Evolutionary conservation across 2,329 filamentous ascomycete species (phyloP), one percentile per base, ranked within the genome.

Genomic region (Bipolaris bicolor): DNA sequence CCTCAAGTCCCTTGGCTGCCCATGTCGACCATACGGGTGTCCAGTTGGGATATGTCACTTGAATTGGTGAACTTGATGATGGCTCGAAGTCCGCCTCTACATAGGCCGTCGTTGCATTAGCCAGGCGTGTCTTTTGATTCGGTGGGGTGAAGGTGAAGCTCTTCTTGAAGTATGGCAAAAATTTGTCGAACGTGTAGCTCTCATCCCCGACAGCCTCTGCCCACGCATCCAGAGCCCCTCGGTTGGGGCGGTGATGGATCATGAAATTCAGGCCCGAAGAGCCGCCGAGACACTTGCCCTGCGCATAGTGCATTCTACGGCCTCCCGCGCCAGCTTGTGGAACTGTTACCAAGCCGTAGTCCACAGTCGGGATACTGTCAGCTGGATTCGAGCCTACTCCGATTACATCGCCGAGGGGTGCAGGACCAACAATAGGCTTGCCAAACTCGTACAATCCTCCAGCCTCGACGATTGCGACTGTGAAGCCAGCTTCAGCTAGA

Each of bases 371-470:
- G 50, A 69, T 66, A 2, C 60, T 59, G 6, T 69, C 67, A n/a
- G 16, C 40, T 16, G 55, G 52, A 44, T 34, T 56, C 11, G 49
- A 29, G 13, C 49, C 49, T 4, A 43, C 40, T 52, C 46, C 33
- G 5, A 56, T 18, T 39, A 37, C 41, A 26, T 33, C 50, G 22
- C 44, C 36, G 41, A 58, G 2, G 29, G 51, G 7, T 65, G 68
- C 22, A 67, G 62, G 34, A 60, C 51, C 34, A 44, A 61, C 5
- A 43, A 47, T 26, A 63, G 66, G 11, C 61, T 63, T 70, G 36
- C 26, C 41, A 6, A 68, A 37, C 40, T 73, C 63, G 43, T 71
- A 71, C 45, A 67, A 71, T 18, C 33, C 49, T 1, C 70, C 69
- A 1, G 69, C 49, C 18, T 51, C 49, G 31, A 51, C 24, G 29